Evolutionary conservation across 164 flowering plant species (phyloP), one percentile per base, ranked within the genome.

Genomic region (Malania oleifera): DNA sequence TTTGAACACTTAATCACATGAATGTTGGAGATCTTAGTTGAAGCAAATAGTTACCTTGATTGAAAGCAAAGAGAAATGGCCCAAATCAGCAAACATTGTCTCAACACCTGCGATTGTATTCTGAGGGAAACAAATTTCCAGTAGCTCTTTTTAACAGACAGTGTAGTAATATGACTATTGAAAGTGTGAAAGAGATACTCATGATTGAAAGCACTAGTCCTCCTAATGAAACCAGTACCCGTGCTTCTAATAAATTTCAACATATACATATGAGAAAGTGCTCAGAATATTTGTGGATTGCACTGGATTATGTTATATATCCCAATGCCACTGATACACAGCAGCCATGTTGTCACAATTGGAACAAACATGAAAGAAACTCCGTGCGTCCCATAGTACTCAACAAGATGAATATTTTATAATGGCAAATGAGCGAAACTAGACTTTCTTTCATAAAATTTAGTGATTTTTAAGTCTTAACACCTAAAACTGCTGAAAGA

Each of bases 81-180:
- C 93, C 48, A 89, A 52, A 71, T 81, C 87, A 27, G 91, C 87
- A 83, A 81, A 85, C 93, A 89, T 89, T 1, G 89, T 61, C 73
- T 89, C 96, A 0, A 65, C 76, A 67, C 89, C 95, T 87, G 75
- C 61, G 49, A 73, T 29, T 60, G 24, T 44, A 62, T 47, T 20
- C 24, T 14, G 3, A 22, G 52, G 44, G 40, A 57, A 52, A 54
- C 15, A 17, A 51, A 49, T 40, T 41, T 44, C 17, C 37, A n/a
- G 7, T 52, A 31, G 44, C 41, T 66, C 45, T 29, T 23, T 25
- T 43, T 49, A 41, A 48, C 27, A 57, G 48, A 38, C 22, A 60
- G 38, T 17, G 57, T 38, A 44, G 31, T 52, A 41, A 10, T 37
- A 56, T 41, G 47, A 66, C 23, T 38, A 39, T 40, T 46, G 28